These are phyloP conservation scores for Oxytropis ochrocephala DNA, from an alignment of 306 rosid species.

Conservation along the genomic window DNA sequence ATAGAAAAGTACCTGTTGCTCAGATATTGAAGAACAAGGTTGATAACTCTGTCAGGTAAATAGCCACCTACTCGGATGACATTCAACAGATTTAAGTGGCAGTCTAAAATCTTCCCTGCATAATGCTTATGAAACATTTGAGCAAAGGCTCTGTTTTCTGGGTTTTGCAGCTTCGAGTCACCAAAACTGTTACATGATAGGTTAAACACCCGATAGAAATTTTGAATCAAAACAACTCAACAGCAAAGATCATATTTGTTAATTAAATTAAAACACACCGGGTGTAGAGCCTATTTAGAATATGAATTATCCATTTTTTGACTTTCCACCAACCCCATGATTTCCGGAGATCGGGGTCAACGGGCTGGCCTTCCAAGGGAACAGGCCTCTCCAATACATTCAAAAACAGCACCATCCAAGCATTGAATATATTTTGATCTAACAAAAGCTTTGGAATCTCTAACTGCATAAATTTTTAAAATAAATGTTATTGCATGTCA, in stretches of 20 bases:
- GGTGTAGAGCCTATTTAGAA: constrained; percentile 82
- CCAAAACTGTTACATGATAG: constrained; percentile 53
- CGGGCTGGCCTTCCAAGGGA: constrained; percentile 88
- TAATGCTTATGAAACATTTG: constrained; percentile 76
- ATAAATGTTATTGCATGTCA: neutral
- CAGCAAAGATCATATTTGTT: neutral
- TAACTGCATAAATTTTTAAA: constrained; percentile 43
- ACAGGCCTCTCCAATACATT: constrained; percentile 83
- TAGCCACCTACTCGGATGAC: constrained; percentile 65
- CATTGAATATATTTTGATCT: constrained; percentile 66
- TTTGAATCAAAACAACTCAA: neutral
- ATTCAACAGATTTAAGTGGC: constrained; percentile 59
- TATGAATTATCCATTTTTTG: constrained; percentile 94
- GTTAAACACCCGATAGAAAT: neutral
- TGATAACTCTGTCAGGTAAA: constrained; percentile 89
- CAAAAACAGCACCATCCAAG: constrained; percentile 85
- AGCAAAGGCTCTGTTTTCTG: constrained; percentile 74
- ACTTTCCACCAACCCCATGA: constrained; percentile 99
- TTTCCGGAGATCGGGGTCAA: constrained; percentile 75
- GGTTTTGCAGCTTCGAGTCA: constrained; percentile 69
- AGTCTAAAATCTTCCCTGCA: constrained; percentile 78
- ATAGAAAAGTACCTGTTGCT: constrained; percentile 63
- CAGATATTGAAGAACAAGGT: constrained; percentile 80
- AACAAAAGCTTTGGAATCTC: constrained; percentile 90
- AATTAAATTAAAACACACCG: constrained; percentile 40